Evolutionary conservation across 805 yeast species (phyloP), one percentile per base, ranked within the genome.

Genomic region (Cyberlindnera misumaiensis): DNA sequence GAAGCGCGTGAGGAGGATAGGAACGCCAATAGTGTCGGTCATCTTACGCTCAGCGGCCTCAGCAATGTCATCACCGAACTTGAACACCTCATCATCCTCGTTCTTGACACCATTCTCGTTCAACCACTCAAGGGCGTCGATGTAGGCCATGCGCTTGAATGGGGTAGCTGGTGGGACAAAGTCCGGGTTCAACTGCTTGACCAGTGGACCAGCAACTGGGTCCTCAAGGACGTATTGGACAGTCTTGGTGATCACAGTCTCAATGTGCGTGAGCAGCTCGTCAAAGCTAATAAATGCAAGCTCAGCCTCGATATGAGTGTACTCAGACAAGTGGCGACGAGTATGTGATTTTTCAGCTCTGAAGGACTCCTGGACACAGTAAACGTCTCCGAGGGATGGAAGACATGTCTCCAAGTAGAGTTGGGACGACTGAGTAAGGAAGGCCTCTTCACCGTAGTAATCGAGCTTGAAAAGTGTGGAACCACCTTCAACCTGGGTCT

Each of bases 401-500:
- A 93, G 74, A 67, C 94, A 83, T 11, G 99, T 90, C 70, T 93
- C 99, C 62, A 93, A 72, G 65, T 93, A 93, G 55, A 93, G 75
- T 70, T 93, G 99, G 13, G 97, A 90, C 8, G 96, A 84, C 68
- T 93, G 99, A 14, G 99, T 94, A 58, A 93, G 72, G 65, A 70
- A 93, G 10, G 98, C 97, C 62, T 89, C 93, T 69, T 93, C 95
- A 39, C 96, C 97, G 62, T 93, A 93, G 71, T 94, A 93, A 62
- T 85, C 83, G 69, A 93, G 70, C 56, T 81, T 79, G 73, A 93
- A 93, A 58, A 93, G 72, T 13, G 98, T 93, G 29, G 97, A 84
- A 39, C 99, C 99, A 62, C 99, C 98, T 69, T 93, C 99, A 43
- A 93, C 99, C 71, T 93, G 97, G 29, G 96, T 89, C 69, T 93